These are phyloP conservation scores for Globisporangium perplexum DNA, from an alignment of 352 stramenopile genomes.

Conservation along the genomic window DNA sequence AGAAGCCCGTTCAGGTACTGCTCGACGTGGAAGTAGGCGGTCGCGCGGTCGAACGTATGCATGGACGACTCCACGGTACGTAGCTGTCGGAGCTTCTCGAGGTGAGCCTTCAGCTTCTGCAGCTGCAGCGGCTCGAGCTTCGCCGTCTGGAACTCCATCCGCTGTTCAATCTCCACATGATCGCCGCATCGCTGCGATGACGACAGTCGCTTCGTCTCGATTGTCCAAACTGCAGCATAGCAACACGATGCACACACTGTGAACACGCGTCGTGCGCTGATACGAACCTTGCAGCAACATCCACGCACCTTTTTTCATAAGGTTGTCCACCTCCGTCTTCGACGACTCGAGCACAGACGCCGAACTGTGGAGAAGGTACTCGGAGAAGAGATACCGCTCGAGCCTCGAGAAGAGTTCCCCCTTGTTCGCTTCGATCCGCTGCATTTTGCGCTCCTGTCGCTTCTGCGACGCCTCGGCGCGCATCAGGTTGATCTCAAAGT, in stretches of 20 bases:
- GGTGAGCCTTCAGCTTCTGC: slow-evolving; percentile 55
- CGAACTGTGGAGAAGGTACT: slow-evolving; percentile 73
- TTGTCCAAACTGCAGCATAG: slow-evolving; percentile 35
- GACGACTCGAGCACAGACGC: slow-evolving; percentile 44
- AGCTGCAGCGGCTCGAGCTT: slow-evolving; percentile 60
- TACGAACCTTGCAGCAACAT: too few species aligned
- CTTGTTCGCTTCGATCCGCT: slow-evolving; percentile 78
- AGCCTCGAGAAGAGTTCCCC: slow-evolving; percentile 66
- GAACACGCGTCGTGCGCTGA: too few species aligned
- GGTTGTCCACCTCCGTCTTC: slow-evolving; percentile 58
- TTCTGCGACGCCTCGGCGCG: slow-evolving; percentile 71
- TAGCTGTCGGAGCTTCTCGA: slow-evolving; percentile 67
- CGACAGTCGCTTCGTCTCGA: slow-evolving; percentile 56
- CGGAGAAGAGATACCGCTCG: slow-evolving; percentile 71
- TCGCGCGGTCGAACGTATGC: slow-evolving; percentile 73
- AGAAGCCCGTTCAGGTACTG: slow-evolving; percentile 77
- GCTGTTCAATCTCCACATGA: slow-evolving; percentile 48
- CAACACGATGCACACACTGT: slow-evolving; percentile 1
- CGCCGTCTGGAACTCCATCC: slow-evolving; percentile 65
- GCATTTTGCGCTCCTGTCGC: slow-evolving; percentile 80
- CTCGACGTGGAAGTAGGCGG: slow-evolving; percentile 80
- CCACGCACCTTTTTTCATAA: slow-evolving; percentile 78
- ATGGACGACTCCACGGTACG: slow-evolving; percentile 72
- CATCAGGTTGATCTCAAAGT: slow-evolving; percentile 83
- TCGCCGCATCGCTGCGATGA: slow-evolving; percentile 51